Conservation (phyloP, 257 asterid genomes). For the Catharanthus roseus region DNA sequence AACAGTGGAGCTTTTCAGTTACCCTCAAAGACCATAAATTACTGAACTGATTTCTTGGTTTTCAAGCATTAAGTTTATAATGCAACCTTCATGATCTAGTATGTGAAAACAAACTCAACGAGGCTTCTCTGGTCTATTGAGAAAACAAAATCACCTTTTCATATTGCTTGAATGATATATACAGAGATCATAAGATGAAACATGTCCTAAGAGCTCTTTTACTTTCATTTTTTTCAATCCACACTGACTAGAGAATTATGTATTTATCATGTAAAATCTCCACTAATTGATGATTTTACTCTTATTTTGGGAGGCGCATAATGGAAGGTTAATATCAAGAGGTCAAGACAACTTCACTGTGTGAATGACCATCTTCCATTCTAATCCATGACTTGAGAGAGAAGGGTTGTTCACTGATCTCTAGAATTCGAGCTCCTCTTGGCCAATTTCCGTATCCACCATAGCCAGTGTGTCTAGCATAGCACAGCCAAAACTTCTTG, state of each 20-base stretch:
- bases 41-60: neutral
- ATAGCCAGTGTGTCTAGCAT: slow-evolving; percentile 89
- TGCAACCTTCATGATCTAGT: neutral
- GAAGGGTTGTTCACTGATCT: slow-evolving; percentile 54
- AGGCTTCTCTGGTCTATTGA: neutral
- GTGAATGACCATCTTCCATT: slow-evolving; percentile 69
- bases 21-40: neutral
- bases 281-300: neutral
- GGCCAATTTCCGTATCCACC: slow-evolving; percentile 93
- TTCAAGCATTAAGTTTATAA: neutral
- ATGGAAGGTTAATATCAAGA: slow-evolving; percentile 24
- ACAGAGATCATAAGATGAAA: neutral
- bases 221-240: neutral
- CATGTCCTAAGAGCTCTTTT: neutral
- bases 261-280: neutral
- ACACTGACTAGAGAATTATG: neutral
- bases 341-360: slow-evolving; percentile 56
- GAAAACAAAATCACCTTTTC: neutral
- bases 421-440: slow-evolving; percentile 66
- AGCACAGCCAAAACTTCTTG: slow-evolving; percentile 77
- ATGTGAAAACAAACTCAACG: no score
- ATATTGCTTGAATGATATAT: neutral
- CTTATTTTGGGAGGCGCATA: neutral
- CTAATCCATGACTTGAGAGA: slow-evolving; percentile 76
- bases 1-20: neutral